These are phyloP conservation scores for Staphylotrichum longicolle DNA, from an alignment of 495 filamentous ascomycete species.

Conservation along the genomic window DNA sequence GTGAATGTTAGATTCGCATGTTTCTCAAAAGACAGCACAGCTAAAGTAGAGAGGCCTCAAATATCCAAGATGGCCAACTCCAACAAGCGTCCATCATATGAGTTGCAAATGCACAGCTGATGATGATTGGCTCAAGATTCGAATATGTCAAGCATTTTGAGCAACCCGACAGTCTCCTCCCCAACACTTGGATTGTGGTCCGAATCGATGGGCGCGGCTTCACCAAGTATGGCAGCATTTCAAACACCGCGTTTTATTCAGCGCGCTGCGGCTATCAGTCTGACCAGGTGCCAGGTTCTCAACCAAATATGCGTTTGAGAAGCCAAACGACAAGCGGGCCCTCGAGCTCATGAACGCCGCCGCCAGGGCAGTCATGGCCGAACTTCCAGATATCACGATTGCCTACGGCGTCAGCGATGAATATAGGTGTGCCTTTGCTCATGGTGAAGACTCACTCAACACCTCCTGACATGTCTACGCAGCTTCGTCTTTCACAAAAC, in stretches of 20 bases:
- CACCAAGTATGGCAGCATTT: slow-evolving; percentile 62
- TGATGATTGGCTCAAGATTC: slow-evolving; percentile 48
- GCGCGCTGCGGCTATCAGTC: background rate
- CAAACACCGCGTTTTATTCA: background rate
- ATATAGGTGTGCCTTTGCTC: slow-evolving; percentile 60
- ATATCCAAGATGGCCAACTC: slow-evolving; percentile 47
- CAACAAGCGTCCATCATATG: slow-evolving; percentile 22
- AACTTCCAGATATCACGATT: slow-evolving; percentile 79
- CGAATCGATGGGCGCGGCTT: slow-evolving; percentile 91
- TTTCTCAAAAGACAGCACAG: no score
- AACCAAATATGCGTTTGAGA: slow-evolving; percentile 76
- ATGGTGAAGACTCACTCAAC: background rate
- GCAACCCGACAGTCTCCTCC: slow-evolving; percentile 72
- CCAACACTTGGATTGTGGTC: slow-evolving; percentile 91
- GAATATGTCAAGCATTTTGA: slow-evolving; percentile 93
- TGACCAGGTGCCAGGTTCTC: slow-evolving; percentile 57
- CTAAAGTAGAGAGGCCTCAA: background rate
- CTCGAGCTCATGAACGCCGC: slow-evolving; percentile 93
- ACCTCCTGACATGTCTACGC: background rate
- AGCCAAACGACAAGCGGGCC: slow-evolving; percentile 87
- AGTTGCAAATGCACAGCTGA: background rate
- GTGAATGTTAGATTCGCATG: no score
- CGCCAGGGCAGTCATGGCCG: slow-evolving; percentile 75
- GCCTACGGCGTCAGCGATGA: slow-evolving; percentile 95
- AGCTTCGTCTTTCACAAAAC: slow-evolving; percentile 88